Percentiles rank a stretch among this genome's conserved stretches.
phyloP scores from a whole-genome alignment of 2,329 filamentous ascomycete species.

The Thelonectria rubi region DNA sequence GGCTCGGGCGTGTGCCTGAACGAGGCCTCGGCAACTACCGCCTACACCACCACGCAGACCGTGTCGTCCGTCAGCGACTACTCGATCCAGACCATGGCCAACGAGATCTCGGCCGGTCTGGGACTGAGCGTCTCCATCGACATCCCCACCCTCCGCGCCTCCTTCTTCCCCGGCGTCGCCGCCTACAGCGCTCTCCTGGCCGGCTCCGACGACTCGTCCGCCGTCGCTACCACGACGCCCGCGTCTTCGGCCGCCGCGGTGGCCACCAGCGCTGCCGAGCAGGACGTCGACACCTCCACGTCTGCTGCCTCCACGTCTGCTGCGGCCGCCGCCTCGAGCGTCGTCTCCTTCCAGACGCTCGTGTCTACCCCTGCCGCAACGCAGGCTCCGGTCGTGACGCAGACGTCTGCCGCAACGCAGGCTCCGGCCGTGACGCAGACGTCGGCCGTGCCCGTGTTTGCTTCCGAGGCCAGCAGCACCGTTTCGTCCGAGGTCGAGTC shows the following conservation, averaged over 20 bases:
- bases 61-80: constrained; percentile 20
- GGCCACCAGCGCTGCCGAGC: constrained; percentile 2
- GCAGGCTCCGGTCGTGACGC: not conserved
- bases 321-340: constrained; percentile 4
- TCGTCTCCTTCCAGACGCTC: not conserved
- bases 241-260: not conserved
- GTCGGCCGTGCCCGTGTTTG: not conserved
- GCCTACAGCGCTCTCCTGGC: constrained; percentile 29
- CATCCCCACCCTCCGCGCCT: constrained; percentile 29
- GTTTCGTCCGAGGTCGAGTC: not conserved
- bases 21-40: constrained; percentile 14
- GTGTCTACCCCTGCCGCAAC: not conserved
- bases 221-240: not conserved
- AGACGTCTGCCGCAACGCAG: not conserved
- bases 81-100: constrained; percentile 29
- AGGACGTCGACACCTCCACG: not conserved
- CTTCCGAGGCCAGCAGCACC: not conserved
- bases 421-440: not conserved
- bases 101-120: constrained; percentile 28
- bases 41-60: constrained; percentile 32
- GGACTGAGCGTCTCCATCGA: constrained; percentile 30
- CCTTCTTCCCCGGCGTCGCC: constrained; percentile 29
- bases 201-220: constrained; percentile 6
- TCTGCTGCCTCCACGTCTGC: not conserved
- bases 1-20: constrained; percentile 31